These are phyloP conservation scores for Termitomyces sp. DNA, from an alignment of 768 basidiomycete genomes.

Conservation along the genomic window DNA sequence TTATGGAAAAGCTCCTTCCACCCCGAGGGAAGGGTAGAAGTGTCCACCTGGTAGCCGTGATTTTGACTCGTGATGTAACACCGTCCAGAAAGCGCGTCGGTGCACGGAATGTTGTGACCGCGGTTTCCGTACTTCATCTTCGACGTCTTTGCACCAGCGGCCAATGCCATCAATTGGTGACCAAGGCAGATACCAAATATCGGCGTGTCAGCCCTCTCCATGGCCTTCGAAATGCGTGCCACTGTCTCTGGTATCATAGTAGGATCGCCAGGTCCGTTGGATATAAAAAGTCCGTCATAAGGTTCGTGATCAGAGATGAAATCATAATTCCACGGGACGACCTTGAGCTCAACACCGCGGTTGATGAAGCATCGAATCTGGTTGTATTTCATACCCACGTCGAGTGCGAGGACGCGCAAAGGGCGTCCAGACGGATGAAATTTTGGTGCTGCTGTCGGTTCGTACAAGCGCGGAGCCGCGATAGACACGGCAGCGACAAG, in stretches of 20 bases:
- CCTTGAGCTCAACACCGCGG: conserved; percentile 93
- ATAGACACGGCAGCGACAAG: conserved; percentile 89
- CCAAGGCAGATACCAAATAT: conserved; percentile 99
- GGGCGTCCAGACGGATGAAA: conserved; percentile 76
- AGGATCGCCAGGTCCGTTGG: conserved; percentile 97
- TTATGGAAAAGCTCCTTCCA: conserved; percentile 97
- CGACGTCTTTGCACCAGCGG: conserved; percentile 88
- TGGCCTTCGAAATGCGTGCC: conserved; percentile 53
- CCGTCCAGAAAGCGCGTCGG: conserved; percentile 85
- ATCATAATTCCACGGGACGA: conserved; percentile 97
- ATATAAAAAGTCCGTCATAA: conserved; percentile 93
- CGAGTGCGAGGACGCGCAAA: conserved; percentile 83
- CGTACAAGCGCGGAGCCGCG: conserved; percentile 59
- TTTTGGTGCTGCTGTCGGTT: conserved; percentile 47
- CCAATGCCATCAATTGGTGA: conserved; percentile 93
- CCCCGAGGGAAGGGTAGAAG: conserved; percentile 64
- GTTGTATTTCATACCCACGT: conserved; percentile 99
- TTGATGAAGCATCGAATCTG: conserved; percentile 94
- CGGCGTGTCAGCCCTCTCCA: conserved; percentile 72
- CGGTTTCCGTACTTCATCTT: conserved; percentile 99
- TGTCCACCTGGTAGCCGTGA: conserved; percentile 95
- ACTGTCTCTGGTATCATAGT: conserved; percentile 77
- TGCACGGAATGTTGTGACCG: conserved; percentile 98
- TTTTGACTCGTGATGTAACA: conserved; percentile 99
- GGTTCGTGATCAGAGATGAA: conserved; percentile 73